Percentiles rank a stretch among this genome's conserved stretches.
phyloP scores from a whole-genome alignment of 2,329 filamentous ascomycete species.

The Diaporthe ampelina region DNA sequence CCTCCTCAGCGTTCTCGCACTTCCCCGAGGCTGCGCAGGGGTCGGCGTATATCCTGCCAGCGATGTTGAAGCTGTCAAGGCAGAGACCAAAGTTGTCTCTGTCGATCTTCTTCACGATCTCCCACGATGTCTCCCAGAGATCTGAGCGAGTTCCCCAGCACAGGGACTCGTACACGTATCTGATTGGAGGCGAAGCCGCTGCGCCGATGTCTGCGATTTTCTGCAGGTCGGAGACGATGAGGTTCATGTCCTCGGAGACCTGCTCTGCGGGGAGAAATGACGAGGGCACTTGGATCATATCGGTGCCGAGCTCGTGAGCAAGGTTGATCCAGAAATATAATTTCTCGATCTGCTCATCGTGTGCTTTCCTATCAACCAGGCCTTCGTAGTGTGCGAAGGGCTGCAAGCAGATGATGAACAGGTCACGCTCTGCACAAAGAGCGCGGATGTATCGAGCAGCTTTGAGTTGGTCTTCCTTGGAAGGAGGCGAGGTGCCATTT shows the following conservation, averaged over 20 bases:
- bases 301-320: constrained; percentile 73
- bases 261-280: constrained; percentile 71
- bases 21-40: constrained; percentile 67
- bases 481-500: constrained; percentile 35
- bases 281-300: constrained; percentile 81
- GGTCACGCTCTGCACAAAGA: constrained; percentile 63
- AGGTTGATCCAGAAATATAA: constrained; percentile 79
- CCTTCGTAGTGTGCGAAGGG: constrained; percentile 87
- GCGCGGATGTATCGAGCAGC: constrained; percentile 70
- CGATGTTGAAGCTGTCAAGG: constrained; percentile 84
- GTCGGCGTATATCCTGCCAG: constrained; percentile 79
- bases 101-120: constrained; percentile 75
- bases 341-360: constrained; percentile 70
- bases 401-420: constrained; percentile 77
- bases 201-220: constrained; percentile 78
- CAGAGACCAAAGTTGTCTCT: constrained; percentile 81
- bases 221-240: constrained; percentile 73
- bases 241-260: constrained; percentile 60
- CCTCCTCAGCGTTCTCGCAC: constrained; percentile 67
- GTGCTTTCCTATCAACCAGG: constrained; percentile 72
- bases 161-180: constrained; percentile 81
- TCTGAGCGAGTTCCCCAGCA: constrained; percentile 79
- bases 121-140: constrained; percentile 81
- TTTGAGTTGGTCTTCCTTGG: constrained; percentile 52
- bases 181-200: constrained; percentile 66